Base-by-base conservation (phyloP, 2,329 filamentous ascomycete genomes). In the Aschersonia sp. region DNA sequence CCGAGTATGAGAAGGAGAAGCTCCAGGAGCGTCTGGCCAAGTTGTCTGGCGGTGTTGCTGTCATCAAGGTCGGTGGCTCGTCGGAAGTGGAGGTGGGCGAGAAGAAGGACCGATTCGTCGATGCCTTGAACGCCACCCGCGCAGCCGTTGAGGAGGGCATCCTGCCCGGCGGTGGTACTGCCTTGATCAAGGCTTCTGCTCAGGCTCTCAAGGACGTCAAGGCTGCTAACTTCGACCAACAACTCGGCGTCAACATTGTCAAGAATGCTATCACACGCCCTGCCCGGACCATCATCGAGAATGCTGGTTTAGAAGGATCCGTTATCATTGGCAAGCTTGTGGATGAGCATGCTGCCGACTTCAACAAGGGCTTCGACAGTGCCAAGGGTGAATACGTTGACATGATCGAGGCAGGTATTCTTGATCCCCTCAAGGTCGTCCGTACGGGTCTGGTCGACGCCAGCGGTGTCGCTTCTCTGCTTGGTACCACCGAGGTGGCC, bases 1-100 rank as follows among this genome's bases (percentile, higher is more conserved):
- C 89, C 45, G 92, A 98, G 64, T 98, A 98, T 73, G 92, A 98
- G 81, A 97, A 96, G 81, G 92, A 98, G 85, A 98, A 98, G 82
- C 87, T 98, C 56, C 92, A 97, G 75, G 92, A 98, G 78, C 92
- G 92, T 73, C 86, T 98, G 52, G 92, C 92, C 59, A 98, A 98
- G 83, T 86, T 98, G 57, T 97, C 92, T 57, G 92, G 92, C 55
- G 92, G 92, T 78, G 92, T 98, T 60, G 92, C 92, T 59, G 92
- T 98, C 70, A 97, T 98, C 79, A 96, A 94, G 80, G 92, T 98
- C 54, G 92, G 92, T 60, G 92, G 92, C 67, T 79, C 89, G 54
- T 97, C 90, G 54, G 92, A 98, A 73, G 90, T 98, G 55, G 92
- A 98, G 78, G 92, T 98, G 49, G 85, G 89, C 57, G 92, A 98